Conservation (phyloP, 1,139 yeast species). For the Candida glucosophila region DNA sequence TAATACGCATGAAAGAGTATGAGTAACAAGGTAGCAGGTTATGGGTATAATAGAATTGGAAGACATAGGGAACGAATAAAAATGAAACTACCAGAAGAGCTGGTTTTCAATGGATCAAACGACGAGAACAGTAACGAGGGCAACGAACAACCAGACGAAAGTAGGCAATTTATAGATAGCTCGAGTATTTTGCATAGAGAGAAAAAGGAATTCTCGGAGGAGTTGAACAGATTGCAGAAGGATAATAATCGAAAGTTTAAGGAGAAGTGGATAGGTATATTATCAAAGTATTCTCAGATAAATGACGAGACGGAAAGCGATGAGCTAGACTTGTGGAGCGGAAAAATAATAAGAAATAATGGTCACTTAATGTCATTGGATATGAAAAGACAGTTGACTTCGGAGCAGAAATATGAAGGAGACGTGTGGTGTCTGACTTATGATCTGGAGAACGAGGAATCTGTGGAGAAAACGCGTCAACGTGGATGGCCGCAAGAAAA, state of each 20-base stretch:
- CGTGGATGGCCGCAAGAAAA: too few relatives aligned
- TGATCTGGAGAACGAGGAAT: conserved; percentile 12
- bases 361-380: conserved; percentile 51
- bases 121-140: conserved; percentile 7
- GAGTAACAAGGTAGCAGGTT: too few relatives aligned
- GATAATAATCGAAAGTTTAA: conserved; percentile 24
- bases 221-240: conserved; percentile 16
- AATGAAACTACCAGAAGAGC: too few relatives aligned
- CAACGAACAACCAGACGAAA: not conserved
- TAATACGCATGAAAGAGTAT: not conserved
- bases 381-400: conserved; percentile 3
- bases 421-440: conserved; percentile 17
- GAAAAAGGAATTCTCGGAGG: conserved; percentile 13
- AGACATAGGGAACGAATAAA: too few relatives aligned
- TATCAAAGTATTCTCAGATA: conserved; percentile 44
- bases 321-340: conserved; percentile 53
- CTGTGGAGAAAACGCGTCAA: too few relatives aligned
- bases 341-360: conserved; percentile 48
- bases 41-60: too few relatives aligned
- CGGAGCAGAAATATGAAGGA: conserved; percentile 5
- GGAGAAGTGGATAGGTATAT: conserved; percentile 46
- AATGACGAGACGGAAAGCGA: conserved; percentile 52
- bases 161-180: not conserved
- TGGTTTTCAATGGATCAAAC: conserved; percentile 11
- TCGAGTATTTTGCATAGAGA: conserved; percentile 1